These are phyloP conservation scores for Phlyctochytrium planicorne DNA, from an alignment of 192 early-diverging fungal species.

Conservation along the genomic window DNA sequence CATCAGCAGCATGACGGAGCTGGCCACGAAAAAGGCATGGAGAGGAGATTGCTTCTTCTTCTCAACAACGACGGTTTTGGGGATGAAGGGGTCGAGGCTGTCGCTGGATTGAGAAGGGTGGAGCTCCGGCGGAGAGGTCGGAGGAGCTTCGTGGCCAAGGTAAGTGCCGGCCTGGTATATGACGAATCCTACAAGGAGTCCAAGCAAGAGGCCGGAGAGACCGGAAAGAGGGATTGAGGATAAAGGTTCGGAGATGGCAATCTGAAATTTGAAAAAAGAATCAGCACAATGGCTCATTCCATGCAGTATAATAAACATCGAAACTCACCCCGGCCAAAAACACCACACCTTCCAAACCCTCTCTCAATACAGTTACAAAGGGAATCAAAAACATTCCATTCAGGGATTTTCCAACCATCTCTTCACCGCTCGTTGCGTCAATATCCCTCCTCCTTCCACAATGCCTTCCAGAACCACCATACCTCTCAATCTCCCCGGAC, in stretches of 20 bases:
- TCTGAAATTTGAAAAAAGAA: slow-evolving; percentile 18
- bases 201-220: slow-evolving; percentile 68
- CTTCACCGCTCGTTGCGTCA: neutral
- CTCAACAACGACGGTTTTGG: neutral
- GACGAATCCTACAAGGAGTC: slow-evolving; percentile 66
- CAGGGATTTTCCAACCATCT: neutral
- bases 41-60: slow-evolving; percentile 31
- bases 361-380: slow-evolving; percentile 80
- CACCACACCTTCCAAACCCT: slow-evolving; percentile 87
- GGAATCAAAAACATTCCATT: slow-evolving; percentile 78
- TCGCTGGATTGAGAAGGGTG: too few species aligned
- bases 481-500: neutral
- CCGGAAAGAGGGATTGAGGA: slow-evolving; percentile 80
- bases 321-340: slow-evolving; percentile 79
- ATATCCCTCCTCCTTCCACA: neutral
- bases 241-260: slow-evolving; percentile 55
- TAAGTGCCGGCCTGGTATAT: slow-evolving; percentile 69
- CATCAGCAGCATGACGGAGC: slow-evolving; percentile 72
- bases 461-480: neutral
- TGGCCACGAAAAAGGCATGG: slow-evolving; percentile 75
- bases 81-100: neutral
- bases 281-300: neutral
- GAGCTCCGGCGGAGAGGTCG: too few species aligned
- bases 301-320: neutral
- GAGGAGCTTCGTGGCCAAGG: too few species aligned